phyloP scores from a whole-genome alignment of 2,329 filamentous ascomycete species.

The Juglanconis juglandina region DNA sequence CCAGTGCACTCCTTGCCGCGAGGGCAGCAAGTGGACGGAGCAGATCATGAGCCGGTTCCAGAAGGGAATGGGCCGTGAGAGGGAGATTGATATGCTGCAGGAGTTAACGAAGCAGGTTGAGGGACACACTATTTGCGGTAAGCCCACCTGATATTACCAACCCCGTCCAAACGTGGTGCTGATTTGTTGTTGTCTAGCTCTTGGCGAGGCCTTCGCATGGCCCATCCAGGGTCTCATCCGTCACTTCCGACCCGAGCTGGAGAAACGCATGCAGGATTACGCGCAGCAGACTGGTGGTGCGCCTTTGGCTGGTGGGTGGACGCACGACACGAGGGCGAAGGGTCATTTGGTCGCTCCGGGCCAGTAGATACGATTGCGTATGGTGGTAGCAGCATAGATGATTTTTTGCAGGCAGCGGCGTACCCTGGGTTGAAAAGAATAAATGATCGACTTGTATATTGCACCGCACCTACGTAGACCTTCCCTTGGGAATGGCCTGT shows the following conservation, averaged over 20 bases:
- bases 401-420: constrained; percentile 9
- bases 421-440: constrained; percentile 5
- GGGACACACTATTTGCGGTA: constrained; percentile 96
- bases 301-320: constrained; percentile 84
- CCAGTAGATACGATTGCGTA: constrained; percentile 55
- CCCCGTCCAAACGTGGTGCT: constrained; percentile 21
- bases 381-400: neutral
- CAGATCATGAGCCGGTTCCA: constrained; percentile 98
- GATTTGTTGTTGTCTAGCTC: constrained; percentile 47
- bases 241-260: constrained; percentile 94
- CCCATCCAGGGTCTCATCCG: constrained; percentile 96
- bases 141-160: constrained; percentile 30
- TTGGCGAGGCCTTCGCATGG: constrained; percentile 98
- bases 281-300: constrained; percentile 68
- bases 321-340: constrained; percentile 68
- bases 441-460: constrained; percentile 10
- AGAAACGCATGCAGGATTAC: constrained; percentile 83
- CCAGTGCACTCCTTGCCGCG: constrained; percentile 98
- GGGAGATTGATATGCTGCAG: constrained; percentile 99
- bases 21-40: constrained; percentile 98
- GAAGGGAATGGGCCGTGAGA: constrained; percentile 78
- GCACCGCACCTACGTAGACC: neutral
- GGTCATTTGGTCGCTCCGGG: constrained; percentile 86
- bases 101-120: constrained; percentile 99
- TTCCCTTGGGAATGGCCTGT: constrained; percentile 2